These are phyloP conservation scores for Coemansia sp. DNA, from an alignment of 192 early-diverging fungal species.

Conservation along the genomic window DNA sequence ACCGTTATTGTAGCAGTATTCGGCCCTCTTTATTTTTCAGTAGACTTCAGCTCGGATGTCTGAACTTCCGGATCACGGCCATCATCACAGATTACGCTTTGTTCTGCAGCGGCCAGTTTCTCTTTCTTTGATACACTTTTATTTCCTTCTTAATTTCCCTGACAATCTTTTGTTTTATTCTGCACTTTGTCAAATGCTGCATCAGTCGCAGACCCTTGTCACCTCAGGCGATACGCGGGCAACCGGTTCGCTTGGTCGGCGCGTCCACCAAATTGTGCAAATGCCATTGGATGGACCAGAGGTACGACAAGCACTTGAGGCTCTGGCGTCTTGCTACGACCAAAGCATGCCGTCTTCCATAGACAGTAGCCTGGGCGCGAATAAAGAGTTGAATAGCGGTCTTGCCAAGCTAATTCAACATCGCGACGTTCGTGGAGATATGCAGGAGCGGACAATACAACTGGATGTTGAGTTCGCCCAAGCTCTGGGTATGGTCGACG, in stretches of 20 bases:
- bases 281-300: constrained; percentile 23
- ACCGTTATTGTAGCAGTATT: no score
- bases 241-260: constrained; percentile 29
- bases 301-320: constrained; percentile 21
- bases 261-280: constrained; percentile 32
- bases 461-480: constrained; percentile 33
- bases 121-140: background rate
- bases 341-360: background rate
- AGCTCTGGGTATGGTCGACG: constrained; percentile 25
- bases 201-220: no score
- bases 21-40: no score
- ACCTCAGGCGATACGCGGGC: constrained; percentile 8
- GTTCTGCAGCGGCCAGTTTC: background rate
- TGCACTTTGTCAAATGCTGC: no score
- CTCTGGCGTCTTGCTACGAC: constrained; percentile 25
- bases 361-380: background rate
- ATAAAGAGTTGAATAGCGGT: background rate
- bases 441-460: constrained; percentile 14
- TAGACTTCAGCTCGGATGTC: no score
- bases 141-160: background rate
- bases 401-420: constrained; percentile 7
- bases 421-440: constrained; percentile 35
- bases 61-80: no score
- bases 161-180: background rate
- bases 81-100: no score